Conservation (phyloP, 2,329 filamentous ascomycete species). For the Aspergillus unguis region DNA sequence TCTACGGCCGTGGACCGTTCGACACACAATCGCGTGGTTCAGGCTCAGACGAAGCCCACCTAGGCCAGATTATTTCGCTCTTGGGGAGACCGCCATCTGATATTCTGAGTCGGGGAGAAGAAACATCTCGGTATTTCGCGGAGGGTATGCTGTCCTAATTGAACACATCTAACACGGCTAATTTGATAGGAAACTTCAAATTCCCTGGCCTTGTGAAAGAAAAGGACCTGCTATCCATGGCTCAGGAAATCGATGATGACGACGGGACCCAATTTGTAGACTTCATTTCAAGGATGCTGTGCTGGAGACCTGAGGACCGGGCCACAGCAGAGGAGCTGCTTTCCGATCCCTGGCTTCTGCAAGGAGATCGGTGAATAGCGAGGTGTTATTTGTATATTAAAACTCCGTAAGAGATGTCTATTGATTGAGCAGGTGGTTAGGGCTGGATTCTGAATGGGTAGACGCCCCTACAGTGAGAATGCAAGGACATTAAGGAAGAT, state of each 20-base stretch:
- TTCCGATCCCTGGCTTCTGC: constrained; percentile 13
- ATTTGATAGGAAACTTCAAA: constrained; percentile 15
- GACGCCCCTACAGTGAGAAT: too few relatives aligned
- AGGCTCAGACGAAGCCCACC: constrained; percentile 19
- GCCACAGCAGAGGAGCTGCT: constrained; percentile 13
- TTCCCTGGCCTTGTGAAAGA: constrained; percentile 7
- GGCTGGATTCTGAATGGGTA: too few relatives aligned
- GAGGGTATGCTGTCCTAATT: constrained; percentile 13
- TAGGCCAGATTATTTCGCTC: constrained; percentile 35
- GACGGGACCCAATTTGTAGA: constrained; percentile 10
- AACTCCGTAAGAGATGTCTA: too few relatives aligned
- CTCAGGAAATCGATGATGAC: constrained; percentile 8
- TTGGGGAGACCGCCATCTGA: constrained; percentile 33
- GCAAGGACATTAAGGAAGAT: too few relatives aligned
- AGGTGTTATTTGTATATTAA: constrained; percentile 6
- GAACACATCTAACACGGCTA: constrained; percentile 2
- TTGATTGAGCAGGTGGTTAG: too few relatives aligned
- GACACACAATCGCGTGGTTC: constrained; percentile 7
- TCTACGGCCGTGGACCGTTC: constrained; percentile 20
- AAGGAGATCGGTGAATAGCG: constrained; percentile 7
- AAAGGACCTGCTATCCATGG: constrained; percentile 10
- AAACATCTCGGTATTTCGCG: constrained; percentile 20
- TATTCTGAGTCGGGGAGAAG: constrained; percentile 25
- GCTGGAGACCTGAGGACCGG: constrained; percentile 16
- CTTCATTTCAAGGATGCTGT: constrained; percentile 14